Conservation (phyloP, 352 stramenopile species). For the Phytophthora cactorum region DNA sequence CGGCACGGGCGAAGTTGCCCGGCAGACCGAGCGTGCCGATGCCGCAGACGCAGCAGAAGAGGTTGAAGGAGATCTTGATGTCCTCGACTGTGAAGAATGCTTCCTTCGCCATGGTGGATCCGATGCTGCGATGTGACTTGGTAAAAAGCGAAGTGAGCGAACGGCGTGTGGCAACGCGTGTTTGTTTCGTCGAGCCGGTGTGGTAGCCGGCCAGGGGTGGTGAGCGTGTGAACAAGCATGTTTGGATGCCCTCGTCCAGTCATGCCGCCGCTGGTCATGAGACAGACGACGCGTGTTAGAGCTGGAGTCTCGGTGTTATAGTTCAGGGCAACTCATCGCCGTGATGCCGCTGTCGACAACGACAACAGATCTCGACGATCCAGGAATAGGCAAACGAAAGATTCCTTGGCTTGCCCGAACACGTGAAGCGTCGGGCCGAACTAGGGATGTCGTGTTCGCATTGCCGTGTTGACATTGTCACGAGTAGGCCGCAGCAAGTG, state of each 20-base stretch:
- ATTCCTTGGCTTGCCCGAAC: too few species aligned
- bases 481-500: neutral
- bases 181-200: slow-evolving; percentile 9
- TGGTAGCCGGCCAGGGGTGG: neutral
- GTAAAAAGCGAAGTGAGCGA: slow-evolving; percentile 23
- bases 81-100: slow-evolving; percentile 33
- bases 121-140: slow-evolving; percentile 7
- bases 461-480: too few species aligned
- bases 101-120: slow-evolving; percentile 43
- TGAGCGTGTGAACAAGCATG: too few species aligned
- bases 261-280: slow-evolving; percentile 19
- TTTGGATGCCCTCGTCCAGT: slow-evolving; percentile 32
- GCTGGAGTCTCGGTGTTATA: slow-evolving; percentile 21
- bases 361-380: slow-evolving; percentile 8
- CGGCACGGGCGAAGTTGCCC: slow-evolving; percentile 58
- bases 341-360: slow-evolving; percentile 2
- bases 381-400: too few species aligned
- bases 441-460: too few species aligned
- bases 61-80: slow-evolving; percentile 37
- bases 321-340: slow-evolving; percentile 14
- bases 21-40: slow-evolving; percentile 69
- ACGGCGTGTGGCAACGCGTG: slow-evolving; percentile 11
- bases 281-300: slow-evolving; percentile 30
- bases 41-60: slow-evolving; percentile 61
- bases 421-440: too few species aligned